Conservation (phyloP, 805 yeast genomes). For the Suhomyces kilbournensis region DNA sequence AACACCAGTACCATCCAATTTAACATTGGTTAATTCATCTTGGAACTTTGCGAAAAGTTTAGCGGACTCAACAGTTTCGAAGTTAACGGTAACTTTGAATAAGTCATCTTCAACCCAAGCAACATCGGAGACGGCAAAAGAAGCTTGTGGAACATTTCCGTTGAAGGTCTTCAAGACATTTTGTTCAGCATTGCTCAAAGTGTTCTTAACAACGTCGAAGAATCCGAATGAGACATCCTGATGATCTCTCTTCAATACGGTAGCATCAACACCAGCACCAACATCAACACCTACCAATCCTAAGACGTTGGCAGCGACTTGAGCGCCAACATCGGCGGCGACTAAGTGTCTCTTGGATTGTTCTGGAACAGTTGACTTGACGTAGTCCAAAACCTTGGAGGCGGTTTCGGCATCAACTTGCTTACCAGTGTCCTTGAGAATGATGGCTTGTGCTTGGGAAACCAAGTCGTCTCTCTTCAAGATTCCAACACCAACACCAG, state of each 20-base stretch:
- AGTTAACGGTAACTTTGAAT: slow-evolving; percentile 18
- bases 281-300: slow-evolving; percentile 8
- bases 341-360: slow-evolving; percentile 9
- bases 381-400: slow-evolving; percentile 4
- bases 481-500: slow-evolving; percentile 3
- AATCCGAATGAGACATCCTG: slow-evolving; percentile 3
- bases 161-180: slow-evolving; percentile 7
- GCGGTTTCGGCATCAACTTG: slow-evolving; percentile 8
- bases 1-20: slow-evolving; percentile 10
- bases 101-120: slow-evolving; percentile 14
- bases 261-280: slow-evolving; percentile 8
- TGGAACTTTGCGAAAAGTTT: slow-evolving; percentile 10
- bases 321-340: slow-evolving; percentile 7
- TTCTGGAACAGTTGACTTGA: slow-evolving; percentile 5
- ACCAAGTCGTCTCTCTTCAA: slow-evolving; percentile 4
- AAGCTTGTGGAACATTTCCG: slow-evolving; percentile 13
- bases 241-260: slow-evolving; percentile 6
- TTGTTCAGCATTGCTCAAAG: slow-evolving; percentile 7
- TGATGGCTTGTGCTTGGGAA: slow-evolving; percentile 1
- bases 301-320: slow-evolving; percentile 7
- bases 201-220: slow-evolving; percentile 5
- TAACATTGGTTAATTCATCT: slow-evolving; percentile 10
- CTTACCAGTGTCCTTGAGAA: slow-evolving; percentile 3
- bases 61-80: slow-evolving; percentile 14
- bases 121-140: slow-evolving; percentile 15